Conservation (phyloP, 1,284 basidiomycete genomes). For the Schizophyllum amplum region DNA sequence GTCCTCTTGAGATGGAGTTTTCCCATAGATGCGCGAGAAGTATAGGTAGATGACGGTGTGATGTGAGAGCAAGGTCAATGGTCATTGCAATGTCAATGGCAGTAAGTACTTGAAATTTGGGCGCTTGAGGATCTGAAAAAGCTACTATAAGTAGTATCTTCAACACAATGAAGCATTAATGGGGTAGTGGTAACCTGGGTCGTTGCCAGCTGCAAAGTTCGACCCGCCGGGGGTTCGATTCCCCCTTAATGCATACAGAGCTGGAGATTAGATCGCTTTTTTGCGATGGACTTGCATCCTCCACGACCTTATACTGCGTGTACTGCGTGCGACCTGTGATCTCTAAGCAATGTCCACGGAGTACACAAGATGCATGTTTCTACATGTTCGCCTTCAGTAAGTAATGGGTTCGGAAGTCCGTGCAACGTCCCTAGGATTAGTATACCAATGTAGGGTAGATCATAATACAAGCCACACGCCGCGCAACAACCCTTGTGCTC, state of each 20-base stretch:
- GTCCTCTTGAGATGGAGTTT: constrained; percentile 69
- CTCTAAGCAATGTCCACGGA: no score
- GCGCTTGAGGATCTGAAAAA: no score
- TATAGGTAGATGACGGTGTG: no score
- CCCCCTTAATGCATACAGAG: constrained; percentile 8
- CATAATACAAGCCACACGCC: neutral
- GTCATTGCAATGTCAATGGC: no score
- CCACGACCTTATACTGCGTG: no score
- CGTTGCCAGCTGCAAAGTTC: neutral
- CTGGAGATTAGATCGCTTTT: no score
- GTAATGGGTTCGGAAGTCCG: neutral
- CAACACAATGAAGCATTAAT: constrained; percentile 1
- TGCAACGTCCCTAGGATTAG: neutral
- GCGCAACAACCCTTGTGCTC: neutral
- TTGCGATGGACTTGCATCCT: no score
- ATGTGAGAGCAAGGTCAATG: no score
- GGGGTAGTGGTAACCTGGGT: constrained; percentile 1
- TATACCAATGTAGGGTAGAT: neutral
- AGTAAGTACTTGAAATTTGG: no score
- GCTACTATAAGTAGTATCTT: no score
- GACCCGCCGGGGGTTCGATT: constrained; percentile 13
- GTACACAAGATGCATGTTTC: no score
- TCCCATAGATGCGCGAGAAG: constrained; percentile 31
- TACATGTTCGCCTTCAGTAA: neutral
- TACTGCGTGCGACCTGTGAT: no score